Base-by-base conservation (phyloP, 2,329 filamentous ascomycete genomes). In the Pseudogymnoascus sp. region DNA sequence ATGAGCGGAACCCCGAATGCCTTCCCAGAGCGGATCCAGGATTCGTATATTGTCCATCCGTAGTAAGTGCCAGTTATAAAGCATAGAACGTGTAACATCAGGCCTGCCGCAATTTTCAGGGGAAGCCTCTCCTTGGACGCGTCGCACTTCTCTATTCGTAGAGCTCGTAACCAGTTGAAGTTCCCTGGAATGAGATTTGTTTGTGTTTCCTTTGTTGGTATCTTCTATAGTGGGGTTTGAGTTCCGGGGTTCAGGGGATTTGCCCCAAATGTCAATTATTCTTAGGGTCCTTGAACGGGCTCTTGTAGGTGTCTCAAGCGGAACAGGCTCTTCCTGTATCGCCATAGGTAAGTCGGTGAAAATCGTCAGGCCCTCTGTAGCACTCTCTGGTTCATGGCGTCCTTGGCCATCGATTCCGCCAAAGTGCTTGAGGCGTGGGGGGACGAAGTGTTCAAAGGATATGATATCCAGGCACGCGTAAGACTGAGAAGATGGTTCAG, bases 21-120 rank as follows among this genome's bases (percentile, higher is more conserved):
- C 11, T 55, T 55, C 49, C 49, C 49, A 55, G 14, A 39, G 58
- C 5, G 33, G 33, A 30, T 39, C 58, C 22, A 60, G 35, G 14
- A 60, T 60, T 12, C 38, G 33, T 25, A 60, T 60, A 30, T 38
- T 60, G 35, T 60, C 58, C 58, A 60, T 39, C 11, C 58, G 33
- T 6, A 60, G 58, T 25, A 60, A 28, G 12, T 39, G 38, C 58
- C 58, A 60, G 58, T 39, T 60, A 14, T 60, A 60, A 38, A 60
- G 35, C 49, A 55, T 55, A 33, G 49, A 55, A 7, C 49, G 49
- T 55, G 49, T 55, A 33, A 35, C n/a, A 35, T 55, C 28, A 7
- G 49, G 49, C 23, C 25, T 55, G 28, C 49, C 30, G 5, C 49
- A 19, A 14, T n/a, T 19, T 33, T 35, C 28, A 22, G 35, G 22